Evolutionary conservation across 345 rosid species (phyloP).

Genomic region (Pelargonium nanum): DNA sequence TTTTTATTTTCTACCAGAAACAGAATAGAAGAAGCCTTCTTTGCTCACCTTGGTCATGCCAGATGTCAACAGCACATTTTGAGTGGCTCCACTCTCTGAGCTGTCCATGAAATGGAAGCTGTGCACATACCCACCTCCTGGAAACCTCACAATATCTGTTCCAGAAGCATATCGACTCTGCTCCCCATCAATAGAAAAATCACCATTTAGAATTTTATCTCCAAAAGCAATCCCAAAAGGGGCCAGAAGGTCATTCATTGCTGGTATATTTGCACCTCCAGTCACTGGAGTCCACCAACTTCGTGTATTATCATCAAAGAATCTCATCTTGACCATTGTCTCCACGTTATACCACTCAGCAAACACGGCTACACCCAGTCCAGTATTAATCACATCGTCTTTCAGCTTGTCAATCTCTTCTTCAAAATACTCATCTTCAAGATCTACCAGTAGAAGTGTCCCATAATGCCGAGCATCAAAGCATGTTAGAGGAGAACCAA

Average conservation of each 20-base stretch:
- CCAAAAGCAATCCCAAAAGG: conserved; percentile 99
- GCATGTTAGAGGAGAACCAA: conserved; percentile 96
- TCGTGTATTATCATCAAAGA: conserved; percentile 91
- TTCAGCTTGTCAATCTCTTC: conserved; percentile 89
- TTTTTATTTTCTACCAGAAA: too few relatives aligned
- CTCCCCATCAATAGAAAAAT: conserved; percentile 79
- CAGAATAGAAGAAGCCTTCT: too few relatives aligned
- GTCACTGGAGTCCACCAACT: conserved; percentile 99
- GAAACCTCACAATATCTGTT: conserved; percentile 85
- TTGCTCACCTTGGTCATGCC: conserved; percentile 47
- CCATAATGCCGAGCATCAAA: conserved; percentile 91
- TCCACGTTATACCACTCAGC: conserved; percentile 98
- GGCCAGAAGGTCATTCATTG: conserved; percentile 78
- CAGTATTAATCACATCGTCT: conserved; percentile 65
- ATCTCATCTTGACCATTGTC: conserved; percentile 97
- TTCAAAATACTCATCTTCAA: conserved; percentile 83
- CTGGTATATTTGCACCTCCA: conserved; percentile 96
- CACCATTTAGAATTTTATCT: conserved; percentile 88
- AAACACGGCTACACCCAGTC: conserved; percentile 79
- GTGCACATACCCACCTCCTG: conserved; percentile 76
- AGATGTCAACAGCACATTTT: conserved; percentile 51
- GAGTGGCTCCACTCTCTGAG: conserved; percentile 96
- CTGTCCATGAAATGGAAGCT: conserved; percentile 84
- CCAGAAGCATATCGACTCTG: conserved; percentile 99
- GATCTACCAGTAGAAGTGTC: conserved; percentile 90